Base-by-base conservation (phyloP, 1,284 basidiomycete genomes). In the Trametes polyzona region DNA sequence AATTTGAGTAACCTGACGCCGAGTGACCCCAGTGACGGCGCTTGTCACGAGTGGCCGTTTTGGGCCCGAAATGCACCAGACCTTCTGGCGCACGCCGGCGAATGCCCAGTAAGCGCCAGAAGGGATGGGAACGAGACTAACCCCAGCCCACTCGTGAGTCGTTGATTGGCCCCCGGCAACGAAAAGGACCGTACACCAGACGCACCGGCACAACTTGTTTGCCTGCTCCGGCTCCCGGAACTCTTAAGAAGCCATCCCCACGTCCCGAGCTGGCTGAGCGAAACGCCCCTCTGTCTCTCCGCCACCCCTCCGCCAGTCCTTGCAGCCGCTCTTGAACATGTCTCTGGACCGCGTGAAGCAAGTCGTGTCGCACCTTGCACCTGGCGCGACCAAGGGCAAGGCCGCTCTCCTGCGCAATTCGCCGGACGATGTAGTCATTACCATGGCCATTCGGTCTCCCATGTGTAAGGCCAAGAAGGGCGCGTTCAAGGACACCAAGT, bases 381-480 rank as follows among this genome's bases (percentile, higher is more conserved):
- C 74, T 7, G 66, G 64, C 1, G 64, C 79, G 3, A 67, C 72
- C 6, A 72, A 65, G 43, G 82, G 81, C 21, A 68, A 81, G 5
- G 72, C 76, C 29, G 76, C 78, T 16, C 74, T 90, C 43, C 75
- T 83, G 59, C 73, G 71, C 35, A 86, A 89, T 70, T 78, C 72
- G 48, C 82, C 83, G 3, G 82, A 90, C 61, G 90, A 92, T 78
- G 86, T 93, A 9, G 91, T 93, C 67, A 84, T 93, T 61, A 92
- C 88, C 2, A 81, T 89, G 76, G 88, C 90, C 54, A 83, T 88
- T 63, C 84, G 91, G 21, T 89, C 88, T 2, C 88, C 89, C 0
- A 69, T 92, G 49, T 88, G 86, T 65, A 92, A 87, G 66, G 86
- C 92, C 2, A 87, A 81, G 71, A 93, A 88, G 67, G 92, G 92